A percentile compares a stretch with the other conserved stretches of the same genome.
Conservation (phyloP, 2,329 filamentous ascomycete species). For the Monosporascus sp. region DNA sequence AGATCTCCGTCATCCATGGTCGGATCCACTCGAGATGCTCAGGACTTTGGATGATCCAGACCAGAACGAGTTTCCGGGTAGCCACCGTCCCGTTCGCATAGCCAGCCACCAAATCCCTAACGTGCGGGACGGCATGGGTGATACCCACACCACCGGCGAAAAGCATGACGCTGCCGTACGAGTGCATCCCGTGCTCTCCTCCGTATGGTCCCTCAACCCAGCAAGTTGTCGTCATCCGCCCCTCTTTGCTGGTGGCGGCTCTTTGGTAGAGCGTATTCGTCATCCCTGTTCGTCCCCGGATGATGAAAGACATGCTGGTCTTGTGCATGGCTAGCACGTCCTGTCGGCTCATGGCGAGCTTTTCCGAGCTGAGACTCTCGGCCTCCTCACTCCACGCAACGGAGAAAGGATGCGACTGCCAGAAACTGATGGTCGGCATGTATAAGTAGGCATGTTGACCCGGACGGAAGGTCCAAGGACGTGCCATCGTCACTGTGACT, state of each 20-base stretch:
- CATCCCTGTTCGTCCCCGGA: constrained; percentile 69
- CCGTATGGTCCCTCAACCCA: constrained; percentile 75
- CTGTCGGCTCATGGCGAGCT: constrained; percentile 54
- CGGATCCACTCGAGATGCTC: constrained; percentile 82
- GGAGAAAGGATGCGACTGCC: constrained; percentile 76
- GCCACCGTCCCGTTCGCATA: constrained; percentile 66
- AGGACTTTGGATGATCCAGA: constrained; percentile 75
- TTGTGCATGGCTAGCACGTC: constrained; percentile 57
- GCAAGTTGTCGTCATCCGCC: constrained; percentile 58
- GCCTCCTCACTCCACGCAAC: constrained; percentile 72
- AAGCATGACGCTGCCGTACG: constrained; percentile 73
- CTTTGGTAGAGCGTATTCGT: constrained; percentile 66
- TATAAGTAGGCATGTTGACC: constrained; percentile 79
- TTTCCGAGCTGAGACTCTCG: constrained; percentile 45
- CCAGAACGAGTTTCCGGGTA: constrained; percentile 65
- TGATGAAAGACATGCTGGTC: constrained; percentile 65
- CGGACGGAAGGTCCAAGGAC: constrained; percentile 70
- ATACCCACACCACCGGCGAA: constrained; percentile 80
- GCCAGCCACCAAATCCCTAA: constrained; percentile 66
- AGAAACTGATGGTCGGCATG: constrained; percentile 65
- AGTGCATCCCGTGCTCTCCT: constrained; percentile 64
- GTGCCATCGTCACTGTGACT: constrained; percentile 68
- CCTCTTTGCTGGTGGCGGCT: constrained; percentile 56
- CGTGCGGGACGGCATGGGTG: constrained; percentile 72
- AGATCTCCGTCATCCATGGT: constrained; percentile 77